Percentiles rank a stretch among this genome's conserved stretches.
Conservation (phyloP, 805 yeast genomes). For the Kodamaea lidongshanica region DNA sequence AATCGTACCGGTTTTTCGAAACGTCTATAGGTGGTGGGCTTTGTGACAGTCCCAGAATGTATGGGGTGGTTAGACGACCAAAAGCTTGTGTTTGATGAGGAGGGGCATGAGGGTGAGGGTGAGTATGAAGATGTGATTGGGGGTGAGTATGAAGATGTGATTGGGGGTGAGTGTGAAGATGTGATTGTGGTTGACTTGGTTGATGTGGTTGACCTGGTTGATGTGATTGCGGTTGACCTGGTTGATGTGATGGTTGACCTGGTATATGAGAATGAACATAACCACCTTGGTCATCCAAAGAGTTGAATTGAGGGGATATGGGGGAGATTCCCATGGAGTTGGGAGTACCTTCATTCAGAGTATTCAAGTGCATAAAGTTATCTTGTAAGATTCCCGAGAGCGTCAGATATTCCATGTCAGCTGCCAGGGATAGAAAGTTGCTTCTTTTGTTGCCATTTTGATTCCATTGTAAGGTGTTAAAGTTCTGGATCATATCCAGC, state of each 20-base stretch:
- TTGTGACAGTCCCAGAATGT: too few species aligned
- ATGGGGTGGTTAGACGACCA: too few species aligned
- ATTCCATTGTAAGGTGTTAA: too few species aligned
- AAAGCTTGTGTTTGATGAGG: not conserved
- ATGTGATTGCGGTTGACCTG: conserved; percentile 1
- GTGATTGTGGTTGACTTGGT: conserved; percentile 12
- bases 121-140: too few species aligned
- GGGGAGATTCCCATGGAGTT: conserved; percentile 30
- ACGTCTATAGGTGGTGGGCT: not conserved
- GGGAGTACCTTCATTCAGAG: conserved; percentile 36
- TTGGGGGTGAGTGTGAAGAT: too few species aligned
- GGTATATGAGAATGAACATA: not conserved
- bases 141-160: too few species aligned
- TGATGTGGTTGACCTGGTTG: conserved; percentile 10
- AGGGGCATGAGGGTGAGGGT: conserved; percentile 12
- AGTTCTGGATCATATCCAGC: too few species aligned
- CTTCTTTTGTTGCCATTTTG: conserved; percentile 21
- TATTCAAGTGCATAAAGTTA: conserved; percentile 23
- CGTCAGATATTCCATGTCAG: conserved; percentile 66
- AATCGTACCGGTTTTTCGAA: conserved; percentile 11
- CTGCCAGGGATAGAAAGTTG: conserved; percentile 62
- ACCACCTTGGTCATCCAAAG: too few species aligned
- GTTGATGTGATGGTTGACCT: too few species aligned
- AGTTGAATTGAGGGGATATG: conserved; percentile 27
- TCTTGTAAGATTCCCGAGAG: conserved; percentile 59